phyloP scores from a whole-genome alignment of 2,329 filamentous ascomycete genomes.

The Nannizzia gypsea region DNA sequence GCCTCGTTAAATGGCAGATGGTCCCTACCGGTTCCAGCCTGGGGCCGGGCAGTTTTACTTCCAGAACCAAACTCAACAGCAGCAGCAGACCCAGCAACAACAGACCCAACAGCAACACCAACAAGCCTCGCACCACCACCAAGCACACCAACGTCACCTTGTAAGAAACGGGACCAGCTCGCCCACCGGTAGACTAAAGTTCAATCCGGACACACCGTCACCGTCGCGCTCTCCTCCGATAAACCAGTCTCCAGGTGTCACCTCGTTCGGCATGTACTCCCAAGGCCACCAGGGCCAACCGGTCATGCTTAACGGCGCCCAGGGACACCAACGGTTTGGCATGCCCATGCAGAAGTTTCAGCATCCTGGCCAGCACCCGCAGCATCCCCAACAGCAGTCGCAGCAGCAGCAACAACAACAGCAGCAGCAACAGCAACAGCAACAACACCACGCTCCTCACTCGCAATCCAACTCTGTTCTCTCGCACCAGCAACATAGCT shows the following conservation, averaged over 20 bases:
- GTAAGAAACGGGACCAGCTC: constrained; percentile 37
- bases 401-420: constrained; percentile 27
- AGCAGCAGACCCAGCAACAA: constrained; percentile 33
- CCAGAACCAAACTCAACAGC: constrained; percentile 28
- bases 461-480: constrained; percentile 33
- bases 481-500: constrained; percentile 38
- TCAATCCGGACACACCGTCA: constrained; percentile 37
- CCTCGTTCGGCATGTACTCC: constrained; percentile 37
- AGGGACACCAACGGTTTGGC: constrained; percentile 38
- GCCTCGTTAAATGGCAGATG: constrained; percentile 45
- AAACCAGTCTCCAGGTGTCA: constrained; percentile 32
- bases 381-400: constrained; percentile 30
- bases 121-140: constrained; percentile 24
- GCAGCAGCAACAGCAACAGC: constrained; percentile 25
- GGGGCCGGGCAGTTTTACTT: constrained; percentile 41
- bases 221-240: constrained; percentile 37
- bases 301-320: constrained; percentile 40
- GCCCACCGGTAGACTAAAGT: constrained; percentile 35
- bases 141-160: constrained; percentile 33
- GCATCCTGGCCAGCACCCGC: constrained; percentile 36
- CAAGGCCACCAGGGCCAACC: constrained; percentile 39
- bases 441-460: constrained; percentile 30
- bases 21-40: constrained; percentile 44
- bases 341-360: constrained; percentile 40
- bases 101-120: constrained; percentile 16